These are phyloP conservation scores for Nicotiana rustica DNA, from an alignment of 305 asterid genomes.

Conservation along the genomic window DNA sequence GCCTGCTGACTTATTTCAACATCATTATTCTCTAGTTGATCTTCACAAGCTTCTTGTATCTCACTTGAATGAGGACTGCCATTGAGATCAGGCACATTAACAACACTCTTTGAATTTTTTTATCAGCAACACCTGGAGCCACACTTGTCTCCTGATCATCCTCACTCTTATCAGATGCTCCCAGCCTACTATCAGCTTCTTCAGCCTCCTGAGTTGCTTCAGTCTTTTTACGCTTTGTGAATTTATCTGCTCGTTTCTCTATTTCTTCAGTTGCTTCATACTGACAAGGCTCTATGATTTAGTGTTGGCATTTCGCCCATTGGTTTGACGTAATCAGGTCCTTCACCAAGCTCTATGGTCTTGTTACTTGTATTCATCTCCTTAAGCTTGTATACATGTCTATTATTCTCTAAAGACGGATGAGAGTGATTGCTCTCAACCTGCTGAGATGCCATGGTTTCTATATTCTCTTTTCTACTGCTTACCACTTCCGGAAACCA, in stretches of 20 bases:
- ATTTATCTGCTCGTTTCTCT: too few species aligned
- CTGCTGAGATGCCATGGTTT: conserved; percentile 50
- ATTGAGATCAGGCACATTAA: conserved; percentile 42
- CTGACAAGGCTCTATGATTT: conserved; percentile 28
- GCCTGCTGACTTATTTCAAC: conserved; percentile 46
- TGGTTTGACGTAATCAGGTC: conserved; percentile 36
- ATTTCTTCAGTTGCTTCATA: conserved; percentile 38
- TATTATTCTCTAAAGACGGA: conserved; percentile 36
- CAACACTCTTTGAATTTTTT: too few species aligned
- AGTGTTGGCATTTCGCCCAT: conserved; percentile 34
- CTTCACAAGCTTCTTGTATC: conserved; percentile 47
- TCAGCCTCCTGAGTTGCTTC: too few species aligned
- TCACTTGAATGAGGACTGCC: conserved; percentile 42
- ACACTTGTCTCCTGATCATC: too few species aligned
- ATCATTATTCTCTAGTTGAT: conserved; percentile 41
- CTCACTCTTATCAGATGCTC: too few species aligned
- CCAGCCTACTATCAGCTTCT: too few species aligned
- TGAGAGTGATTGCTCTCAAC: conserved; percentile 44
- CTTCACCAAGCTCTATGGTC: conserved; percentile 40
- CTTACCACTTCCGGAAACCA: conserved; percentile 49
- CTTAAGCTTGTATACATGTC: too few species aligned
- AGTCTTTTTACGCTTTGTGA: too few species aligned
- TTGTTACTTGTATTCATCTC: conserved; percentile 42
- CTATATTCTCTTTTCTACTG: conserved; percentile 47
- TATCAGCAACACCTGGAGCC: too few species aligned